Percentiles rank a stretch among this genome's conserved stretches.
Evolutionary conservation across 2,329 filamentous ascomycete species (phyloP).

Genomic region (Trichophyton verrucosum): DNA sequence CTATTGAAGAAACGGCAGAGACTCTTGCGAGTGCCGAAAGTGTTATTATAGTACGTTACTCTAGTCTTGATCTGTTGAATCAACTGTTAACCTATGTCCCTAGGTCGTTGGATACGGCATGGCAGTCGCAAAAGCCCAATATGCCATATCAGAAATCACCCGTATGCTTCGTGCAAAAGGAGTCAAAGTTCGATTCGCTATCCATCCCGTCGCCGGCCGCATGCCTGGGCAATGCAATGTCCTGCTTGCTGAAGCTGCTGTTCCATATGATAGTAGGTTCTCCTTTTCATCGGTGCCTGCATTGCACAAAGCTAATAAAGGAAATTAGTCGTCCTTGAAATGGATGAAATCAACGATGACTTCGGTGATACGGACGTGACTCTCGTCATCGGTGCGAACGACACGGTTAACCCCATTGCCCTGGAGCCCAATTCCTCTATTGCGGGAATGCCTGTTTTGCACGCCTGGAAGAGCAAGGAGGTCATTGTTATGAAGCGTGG

Average conservation of each 20-base stretch:
- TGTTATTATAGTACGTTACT: slow-evolving; percentile 56
- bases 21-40: slow-evolving; percentile 62
- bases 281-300: neutral
- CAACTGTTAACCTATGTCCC: neutral
- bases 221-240: slow-evolving; percentile 95
- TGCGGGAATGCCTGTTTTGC: slow-evolving; percentile 82
- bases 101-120: slow-evolving; percentile 75
- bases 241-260: slow-evolving; percentile 71
- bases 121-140: slow-evolving; percentile 89
- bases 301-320: neutral
- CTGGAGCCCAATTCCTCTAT: slow-evolving; percentile 73
- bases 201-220: slow-evolving; percentile 77
- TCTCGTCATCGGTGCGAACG: slow-evolving; percentile 81
- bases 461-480: slow-evolving; percentile 89
- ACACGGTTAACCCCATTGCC: slow-evolving; percentile 84
- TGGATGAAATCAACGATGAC: slow-evolving; percentile 94
- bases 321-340: slow-evolving; percentile 60
- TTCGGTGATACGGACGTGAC: slow-evolving; percentile 76
- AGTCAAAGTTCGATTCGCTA: slow-evolving; percentile 74
- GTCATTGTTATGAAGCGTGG: slow-evolving; percentile 89
- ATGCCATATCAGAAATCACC: slow-evolving; percentile 75
- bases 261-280: slow-evolving; percentile 63
- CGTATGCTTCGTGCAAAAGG: slow-evolving; percentile 59
- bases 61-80: slow-evolving; percentile 39
- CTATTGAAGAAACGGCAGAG: slow-evolving; percentile 68